phyloP scores from a whole-genome alignment of 2,329 filamentous ascomycete species.

The Sordariomycetes sp. region DNA sequence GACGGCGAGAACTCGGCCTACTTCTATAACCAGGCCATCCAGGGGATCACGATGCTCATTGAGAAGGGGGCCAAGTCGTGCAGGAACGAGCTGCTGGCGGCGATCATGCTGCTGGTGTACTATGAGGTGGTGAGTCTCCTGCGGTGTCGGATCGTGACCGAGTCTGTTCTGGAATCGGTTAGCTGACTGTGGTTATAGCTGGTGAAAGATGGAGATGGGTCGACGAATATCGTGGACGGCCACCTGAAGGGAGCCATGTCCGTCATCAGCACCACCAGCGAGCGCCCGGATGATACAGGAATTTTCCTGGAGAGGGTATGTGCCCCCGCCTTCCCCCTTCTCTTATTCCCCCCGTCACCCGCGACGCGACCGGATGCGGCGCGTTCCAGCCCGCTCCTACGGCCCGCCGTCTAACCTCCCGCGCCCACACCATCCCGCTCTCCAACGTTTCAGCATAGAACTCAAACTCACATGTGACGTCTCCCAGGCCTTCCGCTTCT shows the following conservation, averaged over 20 bases:
- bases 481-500: slow-evolving; percentile 49
- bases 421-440: background rate
- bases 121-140: slow-evolving; percentile 48
- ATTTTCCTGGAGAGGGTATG: slow-evolving; percentile 48
- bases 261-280: slow-evolving; percentile 36
- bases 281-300: slow-evolving; percentile 36
- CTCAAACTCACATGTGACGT: slow-evolving; percentile 11
- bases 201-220: slow-evolving; percentile 46
- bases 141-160: background rate
- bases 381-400: background rate
- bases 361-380: background rate
- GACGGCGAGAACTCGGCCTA: slow-evolving; percentile 44
- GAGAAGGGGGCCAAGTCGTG: slow-evolving; percentile 37
- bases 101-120: slow-evolving; percentile 52
- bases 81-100: slow-evolving; percentile 46
- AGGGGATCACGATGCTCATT: slow-evolving; percentile 46
- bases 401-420: background rate
- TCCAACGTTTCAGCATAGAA: background rate
- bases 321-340: background rate
- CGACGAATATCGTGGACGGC: slow-evolving; percentile 48
- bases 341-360: background rate
- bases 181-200: slow-evolving; percentile 27
- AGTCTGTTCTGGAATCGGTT: background rate
- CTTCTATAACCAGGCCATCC: slow-evolving; percentile 50
- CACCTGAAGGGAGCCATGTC: slow-evolving; percentile 53